phyloP scores from a whole-genome alignment of 1,284 basidiomycete species.

The Boletellus sp. region DNA sequence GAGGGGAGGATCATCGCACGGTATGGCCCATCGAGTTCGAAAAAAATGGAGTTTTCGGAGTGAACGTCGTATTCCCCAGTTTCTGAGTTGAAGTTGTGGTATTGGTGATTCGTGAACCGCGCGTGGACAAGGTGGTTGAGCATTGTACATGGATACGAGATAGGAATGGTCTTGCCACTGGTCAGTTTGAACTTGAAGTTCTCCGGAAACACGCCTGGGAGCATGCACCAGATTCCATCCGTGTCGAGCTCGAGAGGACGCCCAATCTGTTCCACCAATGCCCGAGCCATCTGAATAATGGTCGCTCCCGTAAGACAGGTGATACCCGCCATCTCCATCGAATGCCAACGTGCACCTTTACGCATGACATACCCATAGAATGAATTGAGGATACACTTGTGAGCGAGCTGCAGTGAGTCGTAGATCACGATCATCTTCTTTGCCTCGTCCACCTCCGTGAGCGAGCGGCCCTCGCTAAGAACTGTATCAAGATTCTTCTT shows the following conservation, averaged over 20 bases:
- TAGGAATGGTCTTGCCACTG: conserved; percentile 83
- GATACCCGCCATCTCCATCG: conserved; percentile 99
- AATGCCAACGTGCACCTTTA: conserved; percentile 99
- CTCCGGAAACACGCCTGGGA: conserved; percentile 96
- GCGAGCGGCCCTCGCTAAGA: conserved; percentile 59
- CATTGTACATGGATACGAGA: conserved; percentile 99
- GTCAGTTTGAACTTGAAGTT: conserved; percentile 94
- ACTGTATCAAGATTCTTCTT: conserved; percentile 95
- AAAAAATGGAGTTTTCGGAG: conserved; percentile 99
- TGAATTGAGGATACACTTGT: conserved; percentile 99
- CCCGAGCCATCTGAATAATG: conserved; percentile 99
- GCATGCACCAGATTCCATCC: conserved; percentile 99
- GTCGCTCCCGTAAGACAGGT: conserved; percentile 98
- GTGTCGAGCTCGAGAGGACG: conserved; percentile 97
- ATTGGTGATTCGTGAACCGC: conserved; percentile 96
- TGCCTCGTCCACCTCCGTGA: conserved; percentile 92
- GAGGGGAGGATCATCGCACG: conserved; percentile 99
- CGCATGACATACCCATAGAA: conserved; percentile 99
- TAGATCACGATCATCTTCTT: conserved; percentile 99
- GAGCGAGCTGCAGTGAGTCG: conserved; percentile 98
- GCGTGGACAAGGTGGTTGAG: conserved; percentile 97
- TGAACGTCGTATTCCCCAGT: conserved; percentile 85
- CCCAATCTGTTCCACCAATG: conserved; percentile 95
- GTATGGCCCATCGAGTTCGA: conserved; percentile 98
- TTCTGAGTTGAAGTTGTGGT: conserved; percentile 87